Conservation (phyloP, 2,329 filamentous ascomycete genomes). For the Zopfia rhizophila region DNA sequence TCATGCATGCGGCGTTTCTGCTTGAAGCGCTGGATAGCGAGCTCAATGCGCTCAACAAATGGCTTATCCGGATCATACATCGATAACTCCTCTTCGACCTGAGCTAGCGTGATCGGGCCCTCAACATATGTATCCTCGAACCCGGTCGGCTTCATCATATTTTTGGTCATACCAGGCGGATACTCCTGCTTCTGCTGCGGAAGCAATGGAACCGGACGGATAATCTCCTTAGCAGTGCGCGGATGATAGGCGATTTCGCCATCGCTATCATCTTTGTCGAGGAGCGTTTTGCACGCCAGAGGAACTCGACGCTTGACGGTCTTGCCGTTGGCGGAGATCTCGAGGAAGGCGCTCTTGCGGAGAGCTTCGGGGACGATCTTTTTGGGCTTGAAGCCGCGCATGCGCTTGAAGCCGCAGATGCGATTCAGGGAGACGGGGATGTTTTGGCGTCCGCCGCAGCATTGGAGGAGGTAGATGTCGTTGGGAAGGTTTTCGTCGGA, state of each 20-base stretch:
- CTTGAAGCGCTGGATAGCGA: constrained; percentile 84
- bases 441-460: constrained; percentile 53
- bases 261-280: constrained; percentile 33
- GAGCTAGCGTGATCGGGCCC: constrained; percentile 76
- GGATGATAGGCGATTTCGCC: constrained; percentile 44
- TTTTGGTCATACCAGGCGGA: constrained; percentile 52
- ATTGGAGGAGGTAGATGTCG: constrained; percentile 56
- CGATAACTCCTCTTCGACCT: constrained; percentile 72
- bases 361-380: constrained; percentile 53
- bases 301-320: constrained; percentile 55
- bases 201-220: constrained; percentile 34
- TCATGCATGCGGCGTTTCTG: constrained; percentile 77
- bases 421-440: constrained; percentile 55
- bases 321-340: constrained; percentile 55
- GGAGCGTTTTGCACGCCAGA: constrained; percentile 41
- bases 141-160: constrained; percentile 56
- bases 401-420: constrained; percentile 58
- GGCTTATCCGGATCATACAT: constrained; percentile 70
- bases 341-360: constrained; percentile 53
- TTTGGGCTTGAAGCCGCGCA: constrained; percentile 57
- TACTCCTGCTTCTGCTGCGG: constrained; percentile 42
- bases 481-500: constrained; percentile 58
- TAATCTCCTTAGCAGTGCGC: constrained; percentile 29
- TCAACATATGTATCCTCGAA: constrained; percentile 81
- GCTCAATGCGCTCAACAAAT: constrained; percentile 77